A percentile compares a stretch with the other conserved stretches of the same genome.
phyloP scores from a whole-genome alignment of 108 stramenopile species.

The Stephanodiscus triporus region DNA sequence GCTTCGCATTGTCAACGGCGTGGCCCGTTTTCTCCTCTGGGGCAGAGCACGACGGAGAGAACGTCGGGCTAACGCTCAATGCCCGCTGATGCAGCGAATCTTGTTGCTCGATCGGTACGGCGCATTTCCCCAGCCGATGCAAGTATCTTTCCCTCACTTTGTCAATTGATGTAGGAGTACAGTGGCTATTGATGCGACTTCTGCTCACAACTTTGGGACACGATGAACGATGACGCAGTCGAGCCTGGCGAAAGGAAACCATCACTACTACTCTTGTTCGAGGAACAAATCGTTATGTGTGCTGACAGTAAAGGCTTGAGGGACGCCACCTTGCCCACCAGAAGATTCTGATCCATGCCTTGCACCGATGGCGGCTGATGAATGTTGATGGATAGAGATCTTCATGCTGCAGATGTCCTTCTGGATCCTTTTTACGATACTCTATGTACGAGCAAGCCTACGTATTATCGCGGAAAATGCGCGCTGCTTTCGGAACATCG shows the following conservation, averaged over 20 bases:
- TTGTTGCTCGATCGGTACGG: neutral
- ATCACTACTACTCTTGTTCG: neutral
- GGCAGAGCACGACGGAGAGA: conserved; percentile 1
- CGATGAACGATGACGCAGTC: neutral
- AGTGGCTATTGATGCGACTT: neutral
- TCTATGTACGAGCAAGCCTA: no score
- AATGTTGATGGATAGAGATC: no score
- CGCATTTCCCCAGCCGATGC: conserved; percentile 19
- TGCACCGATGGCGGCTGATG: neutral
- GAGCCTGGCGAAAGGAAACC: neutral
- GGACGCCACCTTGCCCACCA: neutral
- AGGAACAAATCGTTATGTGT: neutral
- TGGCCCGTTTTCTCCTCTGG: neutral
- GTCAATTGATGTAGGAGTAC: neutral
- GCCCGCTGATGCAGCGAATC: conserved; percentile 3
- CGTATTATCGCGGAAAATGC: no score
- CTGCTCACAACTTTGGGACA: neutral
- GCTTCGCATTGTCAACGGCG: neutral
- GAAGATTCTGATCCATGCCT: neutral
- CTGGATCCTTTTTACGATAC: no score
- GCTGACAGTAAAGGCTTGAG: neutral
- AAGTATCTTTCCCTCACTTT: conserved; percentile 17
- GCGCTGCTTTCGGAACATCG: no score
- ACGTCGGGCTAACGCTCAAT: neutral
- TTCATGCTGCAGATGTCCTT: no score